Evolutionary conservation across 441 rosid genomes (phyloP), one percentile per base, ranked within the genome.

Genomic region (Capsella rubella): DNA sequence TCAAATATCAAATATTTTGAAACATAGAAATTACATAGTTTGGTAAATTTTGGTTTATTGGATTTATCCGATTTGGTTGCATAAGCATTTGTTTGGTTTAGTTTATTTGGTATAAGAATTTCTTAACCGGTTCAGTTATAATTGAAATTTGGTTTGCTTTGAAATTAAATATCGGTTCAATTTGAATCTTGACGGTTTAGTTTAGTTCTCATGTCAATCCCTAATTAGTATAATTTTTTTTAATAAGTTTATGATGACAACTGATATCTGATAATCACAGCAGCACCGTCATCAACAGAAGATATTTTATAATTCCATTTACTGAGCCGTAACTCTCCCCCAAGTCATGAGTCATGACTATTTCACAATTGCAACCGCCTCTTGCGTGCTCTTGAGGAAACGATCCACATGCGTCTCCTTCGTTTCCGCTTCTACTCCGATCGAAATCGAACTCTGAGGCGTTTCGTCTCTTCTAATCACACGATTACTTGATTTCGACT

Each of bases 351-450:
- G 58, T 71, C 35, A 65, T 64, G 55, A 65, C 69, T 50, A 65
- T 32, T 49, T 66, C 66, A 51, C 78, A 21, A 35, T 49, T 64
- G 64, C 69, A 76, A 73, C 64, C 56, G 68, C 74, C 67, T 77
- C 75, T 75, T 32, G 83, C 85, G 81, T 82, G 83, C 70, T 81
- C 80, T 34, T 60, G 45, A 69, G 68, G 81, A 73, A 85, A 79
- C 37, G 62, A 29, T 61, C 77, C 68, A 51, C 73, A n/a, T 21
- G 25, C 52, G 5, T 54, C 72, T 69, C 60, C 43, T 46, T 69
- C 31, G 35, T 64, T 27, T 39, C 72, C 45, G 62, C 51, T 51
- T 65, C 43, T 49, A 31, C 54, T 74, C 74, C 64, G 73, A 75
- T 64, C 73, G 6, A 39, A 52, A 15, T 72, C 67, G 35, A 77